Percentiles rank a stretch among this genome's conserved stretches.
phyloP scores from a whole-genome alignment of 2,329 filamentous ascomycete genomes.

The Fusarium sarcochroum region DNA sequence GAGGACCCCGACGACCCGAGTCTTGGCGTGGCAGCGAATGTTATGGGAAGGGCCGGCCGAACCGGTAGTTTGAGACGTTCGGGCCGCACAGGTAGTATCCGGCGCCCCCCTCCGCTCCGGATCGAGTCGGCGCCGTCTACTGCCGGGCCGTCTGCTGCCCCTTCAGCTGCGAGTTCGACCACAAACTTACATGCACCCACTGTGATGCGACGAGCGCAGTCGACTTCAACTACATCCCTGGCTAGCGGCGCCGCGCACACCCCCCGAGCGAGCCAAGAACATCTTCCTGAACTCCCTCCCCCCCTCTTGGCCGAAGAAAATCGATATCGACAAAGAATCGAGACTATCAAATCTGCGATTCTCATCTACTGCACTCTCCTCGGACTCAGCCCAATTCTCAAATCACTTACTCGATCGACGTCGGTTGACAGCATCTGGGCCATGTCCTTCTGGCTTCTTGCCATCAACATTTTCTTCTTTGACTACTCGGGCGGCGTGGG shows the following conservation, averaged over 20 bases:
- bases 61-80: conserved; percentile 54
- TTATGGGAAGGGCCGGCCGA: conserved; percentile 53
- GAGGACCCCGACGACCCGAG: conserved; percentile 64
- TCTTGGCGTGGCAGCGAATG: conserved; percentile 54
- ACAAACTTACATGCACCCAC: conserved; percentile 56
- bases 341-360: conserved; percentile 91
- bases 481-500: conserved; percentile 85
- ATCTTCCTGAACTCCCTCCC: conserved; percentile 48
- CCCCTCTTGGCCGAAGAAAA: conserved; percentile 54
- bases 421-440: conserved; percentile 98
- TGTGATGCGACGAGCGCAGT: conserved; percentile 60
- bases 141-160: conserved; percentile 43
- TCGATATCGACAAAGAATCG: conserved; percentile 69
- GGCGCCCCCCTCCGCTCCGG: conserved; percentile 52
- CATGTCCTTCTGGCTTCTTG: conserved; percentile 91
- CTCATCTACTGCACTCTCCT: conserved; percentile 94
- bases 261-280: conserved; percentile 51
- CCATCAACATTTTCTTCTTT: conserved; percentile 98
- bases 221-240: conserved; percentile 69
- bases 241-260: conserved; percentile 52
- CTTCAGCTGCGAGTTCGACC: conserved; percentile 62
- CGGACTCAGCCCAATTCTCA: conserved; percentile 93
- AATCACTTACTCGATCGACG: conserved; percentile 94
- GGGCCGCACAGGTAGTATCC: conserved; percentile 55
- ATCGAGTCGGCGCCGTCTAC: conserved; percentile 48